phyloP scores from a whole-genome alignment of 176 grass and related monocot genomes.

The Oryza coarctata region DNA sequence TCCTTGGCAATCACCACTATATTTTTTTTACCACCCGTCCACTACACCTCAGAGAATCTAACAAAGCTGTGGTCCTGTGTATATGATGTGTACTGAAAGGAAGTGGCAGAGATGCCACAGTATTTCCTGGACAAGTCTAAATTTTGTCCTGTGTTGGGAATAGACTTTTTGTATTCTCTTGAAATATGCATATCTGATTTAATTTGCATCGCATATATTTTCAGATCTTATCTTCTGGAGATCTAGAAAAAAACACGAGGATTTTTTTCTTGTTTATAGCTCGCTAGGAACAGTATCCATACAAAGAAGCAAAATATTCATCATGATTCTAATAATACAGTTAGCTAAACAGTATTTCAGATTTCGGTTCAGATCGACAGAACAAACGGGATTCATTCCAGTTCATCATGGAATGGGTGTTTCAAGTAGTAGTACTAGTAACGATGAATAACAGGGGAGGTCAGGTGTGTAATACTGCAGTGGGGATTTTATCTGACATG shows the following conservation, averaged over 20 bases:
- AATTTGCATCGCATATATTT: not conserved
- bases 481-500: not conserved
- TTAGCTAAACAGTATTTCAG: not conserved
- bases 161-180: not conserved
- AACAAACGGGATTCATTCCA: not conserved
- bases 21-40: slow-evolving; percentile 5
- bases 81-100: not conserved
- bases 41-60: slow-evolving; percentile 26
- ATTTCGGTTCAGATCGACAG: not conserved
- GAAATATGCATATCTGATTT: slow-evolving; percentile 1
- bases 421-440: not conserved
- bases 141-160: not conserved
- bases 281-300: not conserved
- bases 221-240: not conserved
- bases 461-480: not conserved
- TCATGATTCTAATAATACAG: not conserved
- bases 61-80: slow-evolving; percentile 27
- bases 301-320: not conserved
- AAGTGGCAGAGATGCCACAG: slow-evolving; percentile 7
- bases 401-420: not conserved
- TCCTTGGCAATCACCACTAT: slow-evolving; percentile 24
- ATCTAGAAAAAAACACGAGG: not conserved
- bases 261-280: not conserved
- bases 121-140: not conserved
- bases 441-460: not conserved